Percentiles rank a stretch among this genome's conserved stretches.
These are phyloP conservation scores for Bathelium albidoporum DNA, from an alignment of 495 filamentous ascomycete species.

Conservation along the genomic window DNA sequence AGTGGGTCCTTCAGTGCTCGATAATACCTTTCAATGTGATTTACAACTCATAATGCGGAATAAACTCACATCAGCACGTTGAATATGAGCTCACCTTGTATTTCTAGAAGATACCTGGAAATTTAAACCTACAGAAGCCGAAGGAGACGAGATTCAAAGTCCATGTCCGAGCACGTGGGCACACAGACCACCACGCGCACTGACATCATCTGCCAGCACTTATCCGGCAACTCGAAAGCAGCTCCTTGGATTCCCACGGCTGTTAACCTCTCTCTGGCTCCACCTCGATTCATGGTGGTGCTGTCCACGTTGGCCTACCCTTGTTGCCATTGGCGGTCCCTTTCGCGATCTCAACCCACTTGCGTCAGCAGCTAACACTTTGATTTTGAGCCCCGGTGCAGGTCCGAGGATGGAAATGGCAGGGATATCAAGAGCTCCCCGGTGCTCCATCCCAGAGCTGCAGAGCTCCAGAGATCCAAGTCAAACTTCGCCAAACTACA, in stretches of 20 bases:
- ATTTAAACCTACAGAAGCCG: neutral
- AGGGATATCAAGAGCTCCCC: neutral
- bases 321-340: neutral
- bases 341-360: neutral
- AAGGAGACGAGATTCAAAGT: too few relatives aligned
- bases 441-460: neutral
- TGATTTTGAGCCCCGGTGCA: neutral
- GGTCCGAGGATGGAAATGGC: neutral
- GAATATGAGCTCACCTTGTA: too few relatives aligned
- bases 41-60: too few relatives aligned
- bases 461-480: neutral
- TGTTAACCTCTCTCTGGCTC: neutral
- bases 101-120: neutral
- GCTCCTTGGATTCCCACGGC: neutral
- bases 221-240: neutral
- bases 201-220: neutral
- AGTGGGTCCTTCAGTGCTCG: too few relatives aligned
- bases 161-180: neutral
- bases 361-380: neutral
- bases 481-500: neutral
- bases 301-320: neutral
- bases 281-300: neutral
- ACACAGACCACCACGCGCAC: neutral
- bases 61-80: too few relatives aligned
- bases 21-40: too few relatives aligned